Evolutionary conservation across 1,139 yeast species (phyloP).

Genomic region (Hyphopichia burtonii): DNA sequence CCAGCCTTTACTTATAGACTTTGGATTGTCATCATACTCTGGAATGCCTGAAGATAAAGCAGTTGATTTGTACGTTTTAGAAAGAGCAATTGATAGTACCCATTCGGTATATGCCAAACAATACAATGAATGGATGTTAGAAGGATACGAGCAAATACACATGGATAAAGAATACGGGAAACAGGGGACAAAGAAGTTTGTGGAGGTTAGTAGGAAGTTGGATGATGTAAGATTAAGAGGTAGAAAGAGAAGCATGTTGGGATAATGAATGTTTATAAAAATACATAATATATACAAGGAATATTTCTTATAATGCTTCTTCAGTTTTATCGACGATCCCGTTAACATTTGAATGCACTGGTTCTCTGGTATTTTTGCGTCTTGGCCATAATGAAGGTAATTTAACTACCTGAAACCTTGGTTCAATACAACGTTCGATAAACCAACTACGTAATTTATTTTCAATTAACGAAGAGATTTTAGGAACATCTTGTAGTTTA

Average conservation of each 20-base stretch:
- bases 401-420: conserved; percentile 80
- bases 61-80: conserved; percentile 91
- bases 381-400: conserved; percentile 92
- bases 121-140: conserved; percentile 69
- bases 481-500: conserved; percentile 89
- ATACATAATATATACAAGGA: background rate
- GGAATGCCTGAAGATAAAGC: conserved; percentile 88
- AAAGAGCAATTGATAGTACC: conserved; percentile 86
- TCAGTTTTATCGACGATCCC: conserved; percentile 13
- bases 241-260: conserved; percentile 91
- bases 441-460: conserved; percentile 85
- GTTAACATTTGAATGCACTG: conserved; percentile 18
- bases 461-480: conserved; percentile 82
- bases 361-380: conserved; percentile 62
- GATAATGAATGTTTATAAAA: conserved; percentile 31
- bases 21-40: conserved; percentile 84
- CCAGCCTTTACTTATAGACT: conserved; percentile 75
- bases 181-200: conserved; percentile 40
- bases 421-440: conserved; percentile 89
- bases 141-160: conserved; percentile 63
- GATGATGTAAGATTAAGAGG: conserved; percentile 91
- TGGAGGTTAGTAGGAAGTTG: conserved; percentile 61
- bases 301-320: conserved; percentile 1
- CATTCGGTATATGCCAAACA: conserved; percentile 71
- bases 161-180: conserved; percentile 18